phyloP scores from a whole-genome alignment of 2,329 filamentous ascomycete species.

The Fusarium humuli region DNA sequence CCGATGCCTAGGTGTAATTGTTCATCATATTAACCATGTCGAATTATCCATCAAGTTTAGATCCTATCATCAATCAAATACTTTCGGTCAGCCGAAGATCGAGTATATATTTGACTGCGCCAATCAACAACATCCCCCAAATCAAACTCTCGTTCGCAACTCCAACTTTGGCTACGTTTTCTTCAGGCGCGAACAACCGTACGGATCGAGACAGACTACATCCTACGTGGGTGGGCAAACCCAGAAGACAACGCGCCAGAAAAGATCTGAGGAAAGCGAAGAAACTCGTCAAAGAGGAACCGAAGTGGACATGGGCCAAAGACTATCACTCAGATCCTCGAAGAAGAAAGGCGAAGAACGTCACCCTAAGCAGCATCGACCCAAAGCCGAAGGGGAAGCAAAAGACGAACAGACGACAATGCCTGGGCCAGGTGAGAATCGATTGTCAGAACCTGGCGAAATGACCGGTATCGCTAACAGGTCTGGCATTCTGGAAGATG shows the following conservation, averaged over 20 bases:
- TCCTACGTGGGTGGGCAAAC: slow-evolving; percentile 17
- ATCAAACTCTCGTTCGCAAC: slow-evolving; percentile 26
- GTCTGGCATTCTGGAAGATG: neutral
- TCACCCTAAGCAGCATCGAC: neutral
- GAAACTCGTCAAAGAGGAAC: neutral
- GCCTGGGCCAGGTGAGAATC: neutral
- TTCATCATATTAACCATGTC: neutral
- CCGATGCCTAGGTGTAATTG: neutral
- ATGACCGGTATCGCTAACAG: neutral
- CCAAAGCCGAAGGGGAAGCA: neutral
- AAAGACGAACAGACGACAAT: slow-evolving; percentile 1
- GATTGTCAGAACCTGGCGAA: neutral
- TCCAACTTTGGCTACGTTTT: neutral
- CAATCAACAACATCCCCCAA: slow-evolving; percentile 11
- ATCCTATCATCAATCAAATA: neutral
- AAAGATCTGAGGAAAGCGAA: neutral
- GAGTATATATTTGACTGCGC: slow-evolving; percentile 20
- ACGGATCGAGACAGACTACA: slow-evolving; percentile 15
- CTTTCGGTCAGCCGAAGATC: slow-evolving; percentile 7
- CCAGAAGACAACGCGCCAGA: neutral
- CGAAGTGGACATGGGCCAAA: neutral
- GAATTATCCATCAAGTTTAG: neutral
- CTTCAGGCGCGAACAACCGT: neutral
- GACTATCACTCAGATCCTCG: neutral
- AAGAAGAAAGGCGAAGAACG: neutral